A percentile compares a stretch with the other conserved stretches of the same genome.
Conservation (phyloP, 2,329 filamentous ascomycete genomes). For the Epichloe brachyelytri region DNA sequence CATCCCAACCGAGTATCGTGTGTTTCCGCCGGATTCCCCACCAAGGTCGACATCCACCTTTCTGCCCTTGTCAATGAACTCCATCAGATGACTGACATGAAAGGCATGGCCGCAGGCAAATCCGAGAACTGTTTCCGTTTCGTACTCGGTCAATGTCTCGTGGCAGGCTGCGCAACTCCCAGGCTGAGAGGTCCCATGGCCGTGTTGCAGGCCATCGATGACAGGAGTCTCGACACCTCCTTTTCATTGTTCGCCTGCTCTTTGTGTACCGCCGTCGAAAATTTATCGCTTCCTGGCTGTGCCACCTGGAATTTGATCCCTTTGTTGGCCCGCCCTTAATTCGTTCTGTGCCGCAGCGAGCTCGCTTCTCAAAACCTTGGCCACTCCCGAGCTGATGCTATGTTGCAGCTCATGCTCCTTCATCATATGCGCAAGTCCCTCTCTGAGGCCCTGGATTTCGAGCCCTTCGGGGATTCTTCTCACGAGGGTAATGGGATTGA, state of each 20-base stretch:
- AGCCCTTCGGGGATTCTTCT: slow-evolving; percentile 83
- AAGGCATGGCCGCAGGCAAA: slow-evolving; percentile 77
- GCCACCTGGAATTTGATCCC: slow-evolving; percentile 82
- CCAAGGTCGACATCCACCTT: slow-evolving; percentile 34
- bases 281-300: slow-evolving; percentile 28
- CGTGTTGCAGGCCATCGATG: slow-evolving; percentile 8
- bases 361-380: slow-evolving; percentile 74
- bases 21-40: slow-evolving; percentile 27
- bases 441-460: slow-evolving; percentile 79
- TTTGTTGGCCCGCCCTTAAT: slow-evolving; percentile 65
- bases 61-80: slow-evolving; percentile 33
- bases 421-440: slow-evolving; percentile 81
- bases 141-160: slow-evolving; percentile 44
- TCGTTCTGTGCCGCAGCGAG: slow-evolving; percentile 73
- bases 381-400: slow-evolving; percentile 82
- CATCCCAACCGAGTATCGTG: slow-evolving; percentile 57
- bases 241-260: slow-evolving; percentile 12
- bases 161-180: slow-evolving; percentile 49
- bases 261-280: slow-evolving; percentile 15
- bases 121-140: slow-evolving; percentile 61
- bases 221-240: not conserved
- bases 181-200: slow-evolving; percentile 25
- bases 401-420: slow-evolving; percentile 93
- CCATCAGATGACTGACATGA: slow-evolving; percentile 60
- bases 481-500: slow-evolving; percentile 84